Evolutionary conservation across 352 stramenopile genomes (phyloP).

Genomic region (Phytophthora pluvialis): DNA sequence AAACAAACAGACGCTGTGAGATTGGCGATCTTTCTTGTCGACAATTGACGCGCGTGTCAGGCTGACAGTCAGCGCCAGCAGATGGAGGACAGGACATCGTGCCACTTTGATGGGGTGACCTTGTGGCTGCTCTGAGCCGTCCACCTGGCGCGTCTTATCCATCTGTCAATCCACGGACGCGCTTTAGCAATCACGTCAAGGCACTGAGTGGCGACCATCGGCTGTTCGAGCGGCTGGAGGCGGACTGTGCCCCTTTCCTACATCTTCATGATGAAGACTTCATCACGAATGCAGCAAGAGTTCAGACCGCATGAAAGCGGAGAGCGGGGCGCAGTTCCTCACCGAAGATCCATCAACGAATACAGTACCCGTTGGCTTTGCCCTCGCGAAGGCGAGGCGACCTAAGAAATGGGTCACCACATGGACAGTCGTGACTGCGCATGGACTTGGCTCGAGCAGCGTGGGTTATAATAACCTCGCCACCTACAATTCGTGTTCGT

Average conservation of each 20-base stretch:
- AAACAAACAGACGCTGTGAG: constrained; percentile 6
- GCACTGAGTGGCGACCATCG: not conserved
- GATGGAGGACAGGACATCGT: constrained; percentile 21
- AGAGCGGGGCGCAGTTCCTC: constrained; percentile 11
- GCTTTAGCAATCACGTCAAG: constrained; percentile 13
- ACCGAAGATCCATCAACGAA: constrained; percentile 16
- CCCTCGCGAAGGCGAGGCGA: not conserved
- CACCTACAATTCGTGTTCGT: constrained; percentile 9
- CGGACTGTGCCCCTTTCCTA: constrained; percentile 3
- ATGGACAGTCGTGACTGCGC: constrained; percentile 29
- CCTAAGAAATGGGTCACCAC: constrained; percentile 23
- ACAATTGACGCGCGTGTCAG: constrained; percentile 2
- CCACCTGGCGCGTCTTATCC: constrained; percentile 18
- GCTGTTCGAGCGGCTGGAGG: constrained; percentile 13
- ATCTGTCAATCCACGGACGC: constrained; percentile 3
- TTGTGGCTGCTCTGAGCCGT: constrained; percentile 14
- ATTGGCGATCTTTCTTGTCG: constrained; percentile 8
- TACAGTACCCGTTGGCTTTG: constrained; percentile 6
- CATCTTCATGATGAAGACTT: constrained; percentile 3
- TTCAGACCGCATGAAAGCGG: constrained; percentile 5
- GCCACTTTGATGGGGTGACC: constrained; percentile 13
- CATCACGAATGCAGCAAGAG: not conserved
- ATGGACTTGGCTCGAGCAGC: constrained; percentile 12
- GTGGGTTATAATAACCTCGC: constrained; percentile 14
- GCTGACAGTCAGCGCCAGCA: constrained; percentile 2